Evolutionary conservation across 495 filamentous ascomycete species (phyloP), one percentile per base, ranked within the genome.

Genomic region (Hypomontagnella monticulosa): DNA sequence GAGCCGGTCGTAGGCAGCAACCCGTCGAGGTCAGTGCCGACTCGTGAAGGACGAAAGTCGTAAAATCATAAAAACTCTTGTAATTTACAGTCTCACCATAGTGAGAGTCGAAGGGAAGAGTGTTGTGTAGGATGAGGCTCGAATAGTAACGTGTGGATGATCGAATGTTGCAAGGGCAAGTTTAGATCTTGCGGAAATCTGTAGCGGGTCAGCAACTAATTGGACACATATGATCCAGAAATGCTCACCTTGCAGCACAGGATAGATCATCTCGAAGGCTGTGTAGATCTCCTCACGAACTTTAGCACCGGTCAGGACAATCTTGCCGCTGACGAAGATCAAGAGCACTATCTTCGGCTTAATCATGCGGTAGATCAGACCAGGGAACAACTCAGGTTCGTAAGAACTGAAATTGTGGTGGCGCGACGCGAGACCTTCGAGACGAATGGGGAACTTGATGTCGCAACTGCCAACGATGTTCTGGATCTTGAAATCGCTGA

Each of bases 381-480:
- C 95, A 64, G 95, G 96, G 87, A 99, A 99, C 78, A 99, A 77
- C 78, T 99, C 95, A 65, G 95, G 95, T 79, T 99, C 95, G 77
- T 99, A 99, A 41, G 93, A 97, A 82, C 91, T 96, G 89, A 98
- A 99, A 80, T 97, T 94, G 83, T 98, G 96, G 87, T 99, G 95
- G 76, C 93, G 91, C 62, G 88, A 92, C 5, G 95, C 95, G 67
- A 99, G 82, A 76, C 95, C 95, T 76, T 99, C 95, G 53, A 99
- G 84, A 71, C 95, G 93, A 69, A 99, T 98, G 41, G 95, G 95
- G 83, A 99, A 99, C 81, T 97, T 97, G 85, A 99, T 97, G 73
- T 99, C 95, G 77, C 95, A 97, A 32, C 93, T 97, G 60, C 95
- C 95, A 63, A 99, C 95, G 50, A 99, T 99, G 80, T 99, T 99